A percentile compares a stretch with the other conserved stretches of the same genome.
phyloP scores from a whole-genome alignment of 176 grass and related monocot species.

The Luzula sylvatica region DNA sequence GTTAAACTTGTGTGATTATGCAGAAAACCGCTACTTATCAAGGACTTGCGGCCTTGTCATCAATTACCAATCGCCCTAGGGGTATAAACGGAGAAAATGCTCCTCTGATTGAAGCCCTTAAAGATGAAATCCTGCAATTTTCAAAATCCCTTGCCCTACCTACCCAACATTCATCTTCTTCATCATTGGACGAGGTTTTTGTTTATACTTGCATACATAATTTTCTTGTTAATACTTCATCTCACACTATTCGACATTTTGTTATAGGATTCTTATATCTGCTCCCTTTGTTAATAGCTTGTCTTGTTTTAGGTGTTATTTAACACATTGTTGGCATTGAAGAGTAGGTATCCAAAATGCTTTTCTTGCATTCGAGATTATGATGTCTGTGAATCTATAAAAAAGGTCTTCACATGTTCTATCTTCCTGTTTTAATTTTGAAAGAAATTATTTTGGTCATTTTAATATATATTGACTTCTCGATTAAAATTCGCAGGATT shows the following conservation, averaged over 20 bases:
- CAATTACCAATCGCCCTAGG: neutral
- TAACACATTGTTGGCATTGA: slow-evolving; percentile 25
- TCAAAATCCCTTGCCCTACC: neutral
- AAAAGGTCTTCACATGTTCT: slow-evolving; percentile 13
- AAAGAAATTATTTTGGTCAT: no score
- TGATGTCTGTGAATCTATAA: slow-evolving; percentile 6
- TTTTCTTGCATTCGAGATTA: slow-evolving; percentile 25
- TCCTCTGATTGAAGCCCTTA: slow-evolving; percentile 10
- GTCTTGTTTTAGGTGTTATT: slow-evolving; percentile 25
- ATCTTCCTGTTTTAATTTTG: neutral
- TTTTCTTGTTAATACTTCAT: neutral
- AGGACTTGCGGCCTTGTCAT: neutral
- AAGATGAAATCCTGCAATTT: slow-evolving; percentile 9
- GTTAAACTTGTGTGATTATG: neutral
- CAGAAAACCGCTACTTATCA: slow-evolving; percentile 14
- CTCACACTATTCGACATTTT: neutral
- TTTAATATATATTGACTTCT: neutral
- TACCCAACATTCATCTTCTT: neutral
- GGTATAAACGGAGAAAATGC: neutral
- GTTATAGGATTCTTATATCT: no score
- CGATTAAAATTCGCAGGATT: slow-evolving; percentile 8
- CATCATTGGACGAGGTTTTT: slow-evolving; percentile 13
- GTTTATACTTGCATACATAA: slow-evolving; percentile 1
- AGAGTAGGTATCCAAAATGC: slow-evolving; percentile 27
- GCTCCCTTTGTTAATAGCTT: no score